Conservation (phyloP, 306 rosid genomes). For the Trifolium fragiferum region DNA sequence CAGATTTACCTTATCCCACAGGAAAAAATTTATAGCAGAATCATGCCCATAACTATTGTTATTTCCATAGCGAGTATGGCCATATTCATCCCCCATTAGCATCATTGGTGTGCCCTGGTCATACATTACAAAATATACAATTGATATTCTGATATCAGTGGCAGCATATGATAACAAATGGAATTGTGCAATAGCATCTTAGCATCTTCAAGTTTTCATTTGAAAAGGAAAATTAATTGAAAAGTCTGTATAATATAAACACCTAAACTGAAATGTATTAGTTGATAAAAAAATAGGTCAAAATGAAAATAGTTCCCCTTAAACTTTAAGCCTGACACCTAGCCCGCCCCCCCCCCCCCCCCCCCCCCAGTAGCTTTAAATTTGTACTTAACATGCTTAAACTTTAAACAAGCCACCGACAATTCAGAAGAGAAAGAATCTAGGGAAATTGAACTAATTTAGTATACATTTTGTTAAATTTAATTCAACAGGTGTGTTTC, state of each 20-base stretch:
- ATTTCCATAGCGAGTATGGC: slow-evolving; percentile 89
- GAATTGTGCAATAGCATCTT: slow-evolving; percentile 13
- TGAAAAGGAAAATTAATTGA: slow-evolving; percentile 12
- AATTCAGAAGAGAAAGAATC: slow-evolving; percentile 22
- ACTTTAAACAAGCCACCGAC: slow-evolving; percentile 6
- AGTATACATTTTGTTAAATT: slow-evolving; percentile 11
- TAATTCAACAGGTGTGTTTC: not conserved
- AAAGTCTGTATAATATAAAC: not conserved
- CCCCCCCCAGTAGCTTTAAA: not conserved
- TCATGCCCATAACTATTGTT: slow-evolving; percentile 98
- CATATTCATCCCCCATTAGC: slow-evolving; percentile 98
- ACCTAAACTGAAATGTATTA: slow-evolving; percentile 19
- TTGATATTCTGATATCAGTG: slow-evolving; percentile 32
- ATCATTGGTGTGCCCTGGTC: slow-evolving; percentile 94
- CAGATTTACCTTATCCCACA: slow-evolving; percentile 72
- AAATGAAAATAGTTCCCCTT: slow-evolving; percentile 1
- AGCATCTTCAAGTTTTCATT: slow-evolving; percentile 28
- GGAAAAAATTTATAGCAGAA: slow-evolving; percentile 73
- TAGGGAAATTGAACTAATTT: slow-evolving; percentile 8
- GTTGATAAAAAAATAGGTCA: slow-evolving; percentile 5
- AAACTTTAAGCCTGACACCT: slow-evolving; percentile 15
- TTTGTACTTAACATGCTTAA: slow-evolving; percentile 23
- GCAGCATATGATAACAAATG: slow-evolving; percentile 37
- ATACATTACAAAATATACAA: slow-evolving; percentile 43
- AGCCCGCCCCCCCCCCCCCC: too few relatives aligned